phyloP scores from a whole-genome alignment of 345 rosid species.

The Pelargonium nanum region DNA sequence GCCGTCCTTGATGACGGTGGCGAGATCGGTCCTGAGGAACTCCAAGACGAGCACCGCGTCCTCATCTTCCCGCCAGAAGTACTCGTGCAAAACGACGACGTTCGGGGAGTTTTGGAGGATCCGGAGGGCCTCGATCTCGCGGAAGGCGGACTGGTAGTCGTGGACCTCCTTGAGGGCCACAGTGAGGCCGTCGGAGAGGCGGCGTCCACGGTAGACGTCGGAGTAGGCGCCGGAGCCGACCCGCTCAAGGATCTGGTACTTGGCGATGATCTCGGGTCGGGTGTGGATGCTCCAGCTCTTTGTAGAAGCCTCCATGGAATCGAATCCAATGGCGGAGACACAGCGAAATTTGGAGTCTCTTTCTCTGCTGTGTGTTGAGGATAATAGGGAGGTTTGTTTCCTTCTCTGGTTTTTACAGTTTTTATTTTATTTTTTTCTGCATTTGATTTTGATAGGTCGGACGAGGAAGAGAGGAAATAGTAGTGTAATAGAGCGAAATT shows the following conservation, averaged over 20 bases:
- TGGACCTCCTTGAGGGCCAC: conserved; percentile 95
- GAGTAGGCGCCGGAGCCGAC: conserved; percentile 91
- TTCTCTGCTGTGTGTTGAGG: too few relatives aligned
- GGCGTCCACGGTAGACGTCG: conserved; percentile 78
- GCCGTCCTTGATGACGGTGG: conserved; percentile 44
- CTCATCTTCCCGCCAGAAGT: conserved; percentile 92
- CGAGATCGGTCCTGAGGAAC: conserved; percentile 65
- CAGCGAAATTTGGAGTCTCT: too few relatives aligned
- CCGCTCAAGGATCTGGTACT: conserved; percentile 74
- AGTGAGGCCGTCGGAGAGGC: conserved; percentile 50
- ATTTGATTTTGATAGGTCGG: too few relatives aligned
- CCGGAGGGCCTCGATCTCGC: conserved; percentile 83
- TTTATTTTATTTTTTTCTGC: too few relatives aligned
- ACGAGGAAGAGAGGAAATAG: too few relatives aligned
- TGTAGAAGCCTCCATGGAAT: conserved; percentile 6
- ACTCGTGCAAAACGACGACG: conserved; percentile 70
- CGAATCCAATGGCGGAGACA: too few relatives aligned
- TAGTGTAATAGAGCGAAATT: too few relatives aligned
- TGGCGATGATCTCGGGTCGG: conserved; percentile 70
- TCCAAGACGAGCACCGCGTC: conserved; percentile 90
- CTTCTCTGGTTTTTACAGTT: too few relatives aligned
- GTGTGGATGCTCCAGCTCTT: conserved; percentile 99
- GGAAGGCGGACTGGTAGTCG: conserved; percentile 87
- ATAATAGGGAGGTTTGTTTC: too few relatives aligned
- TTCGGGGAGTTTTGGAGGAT: conserved; percentile 61